Percentiles rank a stretch among this genome's conserved stretches.
Evolutionary conservation across 495 filamentous ascomycete genomes (phyloP).

Genomic region (Patellaria atrata): DNA sequence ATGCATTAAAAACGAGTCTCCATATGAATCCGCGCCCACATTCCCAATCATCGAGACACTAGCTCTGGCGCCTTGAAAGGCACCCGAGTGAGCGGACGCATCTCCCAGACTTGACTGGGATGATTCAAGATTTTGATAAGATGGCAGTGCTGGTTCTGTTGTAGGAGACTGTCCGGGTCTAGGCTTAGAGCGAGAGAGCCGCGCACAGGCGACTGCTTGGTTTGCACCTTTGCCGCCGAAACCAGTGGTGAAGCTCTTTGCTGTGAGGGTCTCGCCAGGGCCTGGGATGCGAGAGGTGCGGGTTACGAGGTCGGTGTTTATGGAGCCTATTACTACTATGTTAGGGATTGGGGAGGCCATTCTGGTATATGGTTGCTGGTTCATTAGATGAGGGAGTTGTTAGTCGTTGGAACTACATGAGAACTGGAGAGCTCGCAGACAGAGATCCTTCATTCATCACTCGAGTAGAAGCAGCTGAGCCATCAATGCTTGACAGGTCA

Average conservation of each 20-base stretch:
- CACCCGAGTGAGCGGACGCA: no score
- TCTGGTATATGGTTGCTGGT: no score
- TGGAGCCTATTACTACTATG: constrained; percentile 75
- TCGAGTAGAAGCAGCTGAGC: no score
- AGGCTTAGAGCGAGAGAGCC: constrained; percentile 41
- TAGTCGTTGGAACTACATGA: no score
- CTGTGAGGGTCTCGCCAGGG: constrained; percentile 76
- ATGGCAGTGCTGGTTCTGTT: no score
- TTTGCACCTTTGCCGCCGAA: constrained; percentile 93
- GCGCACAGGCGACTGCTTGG: constrained; percentile 71
- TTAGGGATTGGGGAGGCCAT: constrained; percentile 10
- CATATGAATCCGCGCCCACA: constrained; percentile 60
- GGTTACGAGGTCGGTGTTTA: constrained; percentile 86
- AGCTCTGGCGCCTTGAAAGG: constrained; percentile 27
- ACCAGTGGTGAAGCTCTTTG: constrained; percentile 61
- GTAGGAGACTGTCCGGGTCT: constrained; percentile 10
- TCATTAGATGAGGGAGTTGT: no score
- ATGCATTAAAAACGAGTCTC: constrained; percentile 30
- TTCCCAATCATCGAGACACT: constrained; percentile 68
- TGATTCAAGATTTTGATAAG: no score
- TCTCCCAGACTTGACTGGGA: no score
- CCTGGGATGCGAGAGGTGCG: constrained; percentile 68
- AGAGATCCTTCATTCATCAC: no score
- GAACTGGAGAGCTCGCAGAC: no score
- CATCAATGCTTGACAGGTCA: no score